Base-by-base conservation (phyloP, 2,329 filamentous ascomycete species). In the Penicillium sp. region DNA sequence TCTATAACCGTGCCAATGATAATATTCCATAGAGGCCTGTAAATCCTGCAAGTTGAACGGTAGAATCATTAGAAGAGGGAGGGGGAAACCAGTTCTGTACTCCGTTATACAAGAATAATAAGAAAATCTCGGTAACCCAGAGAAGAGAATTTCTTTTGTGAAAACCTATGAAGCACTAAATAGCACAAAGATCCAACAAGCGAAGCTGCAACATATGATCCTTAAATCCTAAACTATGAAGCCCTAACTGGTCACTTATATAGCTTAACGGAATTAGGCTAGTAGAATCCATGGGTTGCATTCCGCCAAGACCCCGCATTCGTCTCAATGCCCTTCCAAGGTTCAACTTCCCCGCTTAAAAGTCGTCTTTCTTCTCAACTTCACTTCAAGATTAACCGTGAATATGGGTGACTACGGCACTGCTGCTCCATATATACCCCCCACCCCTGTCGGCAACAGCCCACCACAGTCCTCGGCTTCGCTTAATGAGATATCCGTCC, bases 351-450 rank as follows among this genome's bases (percentile, higher is more conserved):
- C 42, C 32, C 54, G 29, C 46, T 20, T 14, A n/a, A 20, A 20
- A 37, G 32, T 43, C 32, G 14, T 48, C 39, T 39, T 35, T 35
- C 54, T 38, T 51, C 22, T 42, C 43, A 43, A 47, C 44, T 20
- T 50, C 45, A 26, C 44, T 39, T 55, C 50, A 31, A 49, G 53
- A 39, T 50, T 48, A 47, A 37, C 14, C 8, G 13, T 60, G 56
- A 62, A 24, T 24, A 74, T 74, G 72, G 72, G 72, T 50, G 72
- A 74, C 58, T 68, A 59, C 50, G 72, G 71, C 8, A 53, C 63
- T 35, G 49, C 55, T 22, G 60, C 53, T n/a, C 53, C 53, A 26
- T 39, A 60, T 6, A 22, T 57, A 34, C 53, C 55, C 47, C 46
- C 63, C 49, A 59, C 61, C 29, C 52, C 58, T 11, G 37, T 60